Evolutionary conservation across 805 yeast species (phyloP), one percentile per base, ranked within the genome.

Genomic region (Ogataea saltuana): DNA sequence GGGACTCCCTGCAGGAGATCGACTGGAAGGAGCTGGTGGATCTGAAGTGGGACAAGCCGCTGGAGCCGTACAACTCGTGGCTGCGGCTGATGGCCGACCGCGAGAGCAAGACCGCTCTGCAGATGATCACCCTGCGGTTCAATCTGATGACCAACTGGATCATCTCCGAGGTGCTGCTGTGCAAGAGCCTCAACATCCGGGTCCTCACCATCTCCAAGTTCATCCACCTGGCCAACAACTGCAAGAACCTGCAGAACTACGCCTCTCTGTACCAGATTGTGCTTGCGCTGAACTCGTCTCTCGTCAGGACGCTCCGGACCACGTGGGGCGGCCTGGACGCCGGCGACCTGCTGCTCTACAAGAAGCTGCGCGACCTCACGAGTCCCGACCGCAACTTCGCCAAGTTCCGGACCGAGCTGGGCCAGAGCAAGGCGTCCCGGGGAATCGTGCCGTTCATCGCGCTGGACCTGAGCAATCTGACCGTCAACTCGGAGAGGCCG

Each of bases 381-480:
- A 82, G 90, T 7, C 89, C 97, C 8, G 67, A 81, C 48, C 76
- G 76, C 54, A 88, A 90, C 64, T 91, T 87, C 60, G 63, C 74
- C 39, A 75, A 76, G 41, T 72, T 91, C 47, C 72, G 97, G 50
- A 60, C 73, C 29, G 81, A 80, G 45, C 71, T 88, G 46, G 78
- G 75, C 30, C 47, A 50, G 15, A 69, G 85, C 37, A 74, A 74
- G 43, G 80, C 83, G 17, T 70, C 83, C 4, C 70, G 70, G 45
- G 98, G 98, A 2, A 82, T 95, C 53, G 80, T 91, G 39, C 98
- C 99, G 17, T 91, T 90, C 61, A 78, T 90, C 41, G 97, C 95
- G 1, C 70, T 91, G 22, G 89, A 88, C 55, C 63, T 91, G 34
- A 82, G 90, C 3, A 98, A 91, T 60, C 70, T 91, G 54, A 79